Evolutionary conservation across 352 stramenopile genomes (phyloP).

Genomic region (Phytophthora brassicae): DNA sequence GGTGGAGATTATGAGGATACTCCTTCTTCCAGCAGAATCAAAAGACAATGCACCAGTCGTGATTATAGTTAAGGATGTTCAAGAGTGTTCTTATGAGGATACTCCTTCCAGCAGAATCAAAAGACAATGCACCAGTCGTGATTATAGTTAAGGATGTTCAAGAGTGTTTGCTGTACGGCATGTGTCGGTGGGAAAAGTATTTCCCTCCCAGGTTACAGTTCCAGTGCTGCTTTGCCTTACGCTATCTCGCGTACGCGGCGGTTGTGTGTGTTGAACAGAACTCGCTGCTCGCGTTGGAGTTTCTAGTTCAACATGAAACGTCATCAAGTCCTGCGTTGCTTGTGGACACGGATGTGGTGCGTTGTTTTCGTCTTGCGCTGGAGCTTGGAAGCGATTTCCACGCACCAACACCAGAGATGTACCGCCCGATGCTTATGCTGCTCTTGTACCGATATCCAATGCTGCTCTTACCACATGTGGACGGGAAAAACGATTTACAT

Average conservation of each 20-base stretch:
- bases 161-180: constrained; percentile 29
- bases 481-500: constrained; percentile 13
- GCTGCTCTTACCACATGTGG: constrained; percentile 28
- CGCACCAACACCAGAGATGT: constrained; percentile 29
- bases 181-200: constrained; percentile 36
- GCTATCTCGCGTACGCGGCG: constrained; percentile 45
- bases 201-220: constrained; percentile 32
- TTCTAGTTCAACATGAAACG: constrained; percentile 22
- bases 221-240: constrained; percentile 39
- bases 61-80: constrained; percentile 9
- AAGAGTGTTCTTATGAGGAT: too few relatives aligned
- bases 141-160: constrained; percentile 11
- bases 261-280: constrained; percentile 50
- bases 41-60: not conserved
- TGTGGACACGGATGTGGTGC: constrained; percentile 39
- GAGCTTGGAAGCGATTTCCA: constrained; percentile 37
- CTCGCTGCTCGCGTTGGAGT: constrained; percentile 31
- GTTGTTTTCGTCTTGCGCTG: constrained; percentile 39
- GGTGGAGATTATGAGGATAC: constrained; percentile 27
- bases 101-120: too few relatives aligned
- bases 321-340: constrained; percentile 22
- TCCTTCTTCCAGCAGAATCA: constrained; percentile 12
- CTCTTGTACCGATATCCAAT: constrained; percentile 31
- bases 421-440: constrained; percentile 44
- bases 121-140: too few relatives aligned